Conservation (phyloP, 2,329 filamentous ascomycete genomes). For the Ophiostoma piceae region DNA sequence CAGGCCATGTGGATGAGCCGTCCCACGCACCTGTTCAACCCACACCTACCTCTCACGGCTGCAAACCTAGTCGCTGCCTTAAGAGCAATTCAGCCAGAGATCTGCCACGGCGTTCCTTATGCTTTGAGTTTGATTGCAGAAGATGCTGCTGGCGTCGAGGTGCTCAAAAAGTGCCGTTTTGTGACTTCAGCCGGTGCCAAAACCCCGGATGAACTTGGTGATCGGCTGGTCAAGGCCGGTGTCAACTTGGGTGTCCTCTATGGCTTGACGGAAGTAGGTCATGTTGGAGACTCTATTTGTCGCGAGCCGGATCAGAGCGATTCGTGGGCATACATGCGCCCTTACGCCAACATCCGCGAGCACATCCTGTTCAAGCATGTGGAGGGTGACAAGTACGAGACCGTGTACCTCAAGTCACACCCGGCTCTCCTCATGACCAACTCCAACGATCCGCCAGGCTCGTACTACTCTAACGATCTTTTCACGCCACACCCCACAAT, state of each 20-base stretch:
- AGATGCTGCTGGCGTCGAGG: conserved; percentile 44
- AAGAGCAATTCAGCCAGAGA: conserved; percentile 39
- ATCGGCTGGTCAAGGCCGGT: conserved; percentile 43
- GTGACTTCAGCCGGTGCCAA: conserved; percentile 49
- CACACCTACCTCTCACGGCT: conserved; percentile 39
- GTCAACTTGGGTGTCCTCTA: conserved; percentile 45
- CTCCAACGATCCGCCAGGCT: conserved; percentile 36
- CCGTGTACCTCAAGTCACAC: conserved; percentile 35
- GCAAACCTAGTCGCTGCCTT: conserved; percentile 40
- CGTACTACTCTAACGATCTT: conserved; percentile 37
- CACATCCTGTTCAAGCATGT: conserved; percentile 39
- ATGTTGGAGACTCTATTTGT: conserved; percentile 39
- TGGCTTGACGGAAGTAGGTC: conserved; percentile 41
- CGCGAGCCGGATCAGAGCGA: conserved; percentile 38
- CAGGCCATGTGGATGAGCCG: conserved; percentile 43
- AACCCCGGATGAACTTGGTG: conserved; percentile 50
- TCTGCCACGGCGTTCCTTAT: conserved; percentile 54
- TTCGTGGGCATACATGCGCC: conserved; percentile 41
- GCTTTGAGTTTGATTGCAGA: conserved; percentile 53
- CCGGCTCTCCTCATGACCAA: conserved; percentile 35
- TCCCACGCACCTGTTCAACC: conserved; percentile 37
- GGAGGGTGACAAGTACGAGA: conserved; percentile 35
- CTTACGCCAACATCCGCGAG: conserved; percentile 35
- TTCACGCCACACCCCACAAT: conserved; percentile 37
- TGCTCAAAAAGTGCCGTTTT: conserved; percentile 40